Evolutionary conservation across 2,329 filamentous ascomycete species (phyloP).

Genomic region (Colletotrichum sp.): DNA sequence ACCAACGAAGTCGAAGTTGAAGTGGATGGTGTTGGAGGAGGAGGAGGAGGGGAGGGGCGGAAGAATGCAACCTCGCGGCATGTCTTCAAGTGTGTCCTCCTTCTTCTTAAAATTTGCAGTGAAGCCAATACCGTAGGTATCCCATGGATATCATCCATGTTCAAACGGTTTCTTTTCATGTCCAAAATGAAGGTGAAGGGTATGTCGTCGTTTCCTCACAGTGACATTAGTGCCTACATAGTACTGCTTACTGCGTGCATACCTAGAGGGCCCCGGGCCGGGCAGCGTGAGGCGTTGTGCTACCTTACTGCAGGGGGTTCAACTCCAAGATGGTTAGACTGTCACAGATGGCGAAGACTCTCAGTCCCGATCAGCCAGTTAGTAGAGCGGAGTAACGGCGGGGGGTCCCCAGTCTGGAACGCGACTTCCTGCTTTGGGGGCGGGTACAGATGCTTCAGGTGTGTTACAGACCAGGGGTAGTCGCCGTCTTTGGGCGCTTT

Average conservation of each 20-base stretch:
- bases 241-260: too few species aligned
- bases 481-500: neutral
- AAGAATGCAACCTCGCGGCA: neutral
- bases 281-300: neutral
- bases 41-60: neutral
- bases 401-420: constrained; percentile 2
- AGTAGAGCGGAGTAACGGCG: neutral
- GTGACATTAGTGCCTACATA: neutral
- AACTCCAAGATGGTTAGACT: neutral
- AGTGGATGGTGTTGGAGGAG: neutral
- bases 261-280: too few species aligned
- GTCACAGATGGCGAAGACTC: constrained; percentile 4
- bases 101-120: neutral
- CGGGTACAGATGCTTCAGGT: constrained; percentile 46
- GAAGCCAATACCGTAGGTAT: neutral
- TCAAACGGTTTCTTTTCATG: neutral
- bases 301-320: neutral
- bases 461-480: constrained; percentile 50
- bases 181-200: neutral
- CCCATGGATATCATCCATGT: neutral
- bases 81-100: neutral
- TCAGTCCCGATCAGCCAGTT: neutral
- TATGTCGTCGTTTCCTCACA: neutral
- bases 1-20: neutral
- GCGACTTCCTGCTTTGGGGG: neutral